Percentiles rank a stretch among this genome's conserved stretches.
Evolutionary conservation across 495 filamentous ascomycete genomes (phyloP).

Genomic region (Aspergillus cavernicola): DNA sequence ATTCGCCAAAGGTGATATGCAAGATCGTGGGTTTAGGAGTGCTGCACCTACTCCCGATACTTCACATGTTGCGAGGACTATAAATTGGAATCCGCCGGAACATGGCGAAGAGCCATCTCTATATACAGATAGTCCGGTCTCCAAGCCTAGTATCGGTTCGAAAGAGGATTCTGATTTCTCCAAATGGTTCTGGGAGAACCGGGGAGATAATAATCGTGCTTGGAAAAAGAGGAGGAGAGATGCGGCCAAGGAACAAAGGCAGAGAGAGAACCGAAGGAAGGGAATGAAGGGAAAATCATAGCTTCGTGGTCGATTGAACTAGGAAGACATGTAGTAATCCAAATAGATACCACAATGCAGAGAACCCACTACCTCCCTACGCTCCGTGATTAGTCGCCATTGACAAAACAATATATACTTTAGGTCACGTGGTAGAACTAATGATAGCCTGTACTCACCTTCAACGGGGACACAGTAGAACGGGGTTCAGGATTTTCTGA

Average conservation of each 20-base stretch:
- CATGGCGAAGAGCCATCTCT: conserved; percentile 27
- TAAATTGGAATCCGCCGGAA: conserved; percentile 25
- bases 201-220: conserved; percentile 82
- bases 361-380: no score
- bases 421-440: no score
- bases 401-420: no score
- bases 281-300: conserved; percentile 45
- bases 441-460: not conserved
- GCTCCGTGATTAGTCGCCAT: no score
- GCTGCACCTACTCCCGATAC: conserved; percentile 96
- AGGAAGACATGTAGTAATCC: not conserved
- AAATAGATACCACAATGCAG: no score
- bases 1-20: conserved; percentile 72
- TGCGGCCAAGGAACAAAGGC: conserved; percentile 78
- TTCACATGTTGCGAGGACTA: conserved; percentile 54
- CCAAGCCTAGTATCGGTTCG: conserved; percentile 26
- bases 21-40: conserved; percentile 67
- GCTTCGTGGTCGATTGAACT: not conserved
- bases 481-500: no score
- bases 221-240: conserved; percentile 86
- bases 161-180: conserved; percentile 66
- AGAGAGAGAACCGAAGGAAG: conserved; percentile 73
- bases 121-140: conserved; percentile 27
- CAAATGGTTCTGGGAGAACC: conserved; percentile 89
- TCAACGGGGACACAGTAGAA: no score